Percentiles rank a stretch among this genome's conserved stretches.
Evolutionary conservation across 164 flowering plant species (phyloP).

Genomic region (Warburgia ugandensis): DNA sequence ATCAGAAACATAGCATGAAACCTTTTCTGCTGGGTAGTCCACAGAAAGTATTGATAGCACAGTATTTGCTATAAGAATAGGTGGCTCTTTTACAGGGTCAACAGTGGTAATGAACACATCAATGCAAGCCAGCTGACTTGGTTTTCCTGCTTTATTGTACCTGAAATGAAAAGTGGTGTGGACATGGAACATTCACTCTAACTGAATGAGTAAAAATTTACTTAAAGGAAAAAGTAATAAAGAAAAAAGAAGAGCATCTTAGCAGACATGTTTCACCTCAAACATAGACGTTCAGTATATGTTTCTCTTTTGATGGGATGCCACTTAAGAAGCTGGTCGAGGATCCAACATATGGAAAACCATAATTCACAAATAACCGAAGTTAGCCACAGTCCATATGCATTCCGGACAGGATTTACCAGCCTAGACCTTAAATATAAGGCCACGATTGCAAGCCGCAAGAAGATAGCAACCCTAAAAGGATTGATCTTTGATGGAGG

Average conservation of each 20-base stretch:
- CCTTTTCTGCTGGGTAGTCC: slow-evolving; percentile 19
- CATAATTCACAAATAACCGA: slow-evolving; percentile 25
- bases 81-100: slow-evolving; percentile 19
- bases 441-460: slow-evolving; percentile 14
- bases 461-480: slow-evolving; percentile 14
- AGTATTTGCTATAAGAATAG: slow-evolving; percentile 16
- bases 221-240: too few species aligned
- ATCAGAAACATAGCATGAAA: slow-evolving; percentile 24
- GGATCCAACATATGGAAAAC: slow-evolving; percentile 19
- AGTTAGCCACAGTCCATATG: slow-evolving; percentile 21
- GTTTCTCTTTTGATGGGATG: slow-evolving; percentile 18
- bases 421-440: slow-evolving; percentile 16
- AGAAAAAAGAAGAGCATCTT: not conserved
- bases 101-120: slow-evolving; percentile 15
- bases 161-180: too few species aligned
- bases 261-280: slow-evolving; percentile 10
- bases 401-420: slow-evolving; percentile 13
- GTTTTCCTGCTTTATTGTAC: slow-evolving; percentile 12
- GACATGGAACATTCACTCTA: too few species aligned
- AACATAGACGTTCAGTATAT: slow-evolving; percentile 12
- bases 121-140: slow-evolving; percentile 9
- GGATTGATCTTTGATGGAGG: slow-evolving; percentile 21
- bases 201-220: too few species aligned
- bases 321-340: slow-evolving; percentile 22
- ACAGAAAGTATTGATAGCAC: slow-evolving; percentile 20